Base-by-base conservation (phyloP, 1,284 basidiomycete genomes). In the Sphaerobolus stellatus region DNA sequence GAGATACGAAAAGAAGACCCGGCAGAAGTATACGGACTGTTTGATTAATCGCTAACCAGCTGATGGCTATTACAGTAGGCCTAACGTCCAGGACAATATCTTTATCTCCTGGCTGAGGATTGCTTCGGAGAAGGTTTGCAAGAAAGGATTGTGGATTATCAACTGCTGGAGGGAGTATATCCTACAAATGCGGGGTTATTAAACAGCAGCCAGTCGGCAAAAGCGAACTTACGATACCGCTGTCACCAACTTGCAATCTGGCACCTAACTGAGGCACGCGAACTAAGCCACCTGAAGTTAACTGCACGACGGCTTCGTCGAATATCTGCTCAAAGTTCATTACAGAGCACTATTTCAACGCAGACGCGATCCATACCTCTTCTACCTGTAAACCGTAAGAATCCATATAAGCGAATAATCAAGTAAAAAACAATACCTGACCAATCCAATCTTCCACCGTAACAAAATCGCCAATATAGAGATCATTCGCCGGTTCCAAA, bases 31-130 rank as follows among this genome's bases (percentile, higher is more conserved):
- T 5, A 69, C 82, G 59, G 64, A 92, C 92, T 52, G 80, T 81
- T 75, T 95, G 94, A 63, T 93, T 94, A 56, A 95, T 75, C 14
- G 92, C 94, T 13, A 95, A 78, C 94, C 94, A 97, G 46, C 87
- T 83, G 59, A 97, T 75, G 22, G 86, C 90, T 54, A 94, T 78
- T 30, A 90, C 84, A 11, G 84, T 87, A 55, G 93, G 92, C 61
- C 82, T 83, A 36, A 95, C 81, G 25, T 83, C 79, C 25, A 94
- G 75, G 22, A 92, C 88, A 1, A 80, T 83, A 58, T 88, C 86
- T 20, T 75, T 63, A 46, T 68, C 64, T 48, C 73, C 72, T 25
- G 76, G 71, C 54, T 75, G 69, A 56, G 68, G 72, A 51, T 72
- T 34, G 27, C 25, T 72, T 31, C 78, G 71, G 36, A 78, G 68